Evolutionary conservation across 345 rosid genomes (phyloP), one percentile per base, ranked within the genome.

Genomic region (Aquilaria sinensis): DNA sequence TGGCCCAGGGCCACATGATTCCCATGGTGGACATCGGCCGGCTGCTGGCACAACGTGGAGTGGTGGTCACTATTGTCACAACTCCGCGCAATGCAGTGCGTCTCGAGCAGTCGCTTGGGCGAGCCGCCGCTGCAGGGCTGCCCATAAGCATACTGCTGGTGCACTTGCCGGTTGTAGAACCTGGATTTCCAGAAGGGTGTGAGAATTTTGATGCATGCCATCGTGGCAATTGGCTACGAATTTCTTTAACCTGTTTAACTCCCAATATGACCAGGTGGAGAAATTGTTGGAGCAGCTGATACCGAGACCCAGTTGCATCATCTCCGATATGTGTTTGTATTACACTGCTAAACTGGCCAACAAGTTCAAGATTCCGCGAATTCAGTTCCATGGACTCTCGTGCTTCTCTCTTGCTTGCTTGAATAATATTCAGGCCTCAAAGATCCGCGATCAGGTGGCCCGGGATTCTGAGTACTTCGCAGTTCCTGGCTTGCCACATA

Each of bases 201-300:
- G 79, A 78, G 66, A 68, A 58, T 65, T 10, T 74, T 66, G 82
- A 78, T 60, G 32, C 72, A 9, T 76, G 60, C 79, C 68, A 9
- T 54, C 61, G 12, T 15, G 57, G 6, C 46, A 10, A 2, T 33
- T 65, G 41, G 30, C 57, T n/a, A 55, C 16, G 29, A 65, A 56
- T 3, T 53, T 78, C 30, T 56, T 69, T 47, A 12, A 56, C 12
- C 70, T 67, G 58, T 23, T 65, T 33, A 64, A 54, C 34, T 53
- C 49, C 5, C 31, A 30, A 16, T 55, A 71, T 52, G 64, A 53
- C 23, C 43, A 52, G 2, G 58, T 71, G 0, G 76, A 74, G 47
- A 31, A 2, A 12, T 13, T 71, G 47, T 16, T 78, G 12, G 15
- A 47, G 14, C 33, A 57, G 56, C 47, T 57, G 0, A 31, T 58